Base-by-base conservation (phyloP, 2,329 filamentous ascomycete genomes). In the Didymella pinodella region DNA sequence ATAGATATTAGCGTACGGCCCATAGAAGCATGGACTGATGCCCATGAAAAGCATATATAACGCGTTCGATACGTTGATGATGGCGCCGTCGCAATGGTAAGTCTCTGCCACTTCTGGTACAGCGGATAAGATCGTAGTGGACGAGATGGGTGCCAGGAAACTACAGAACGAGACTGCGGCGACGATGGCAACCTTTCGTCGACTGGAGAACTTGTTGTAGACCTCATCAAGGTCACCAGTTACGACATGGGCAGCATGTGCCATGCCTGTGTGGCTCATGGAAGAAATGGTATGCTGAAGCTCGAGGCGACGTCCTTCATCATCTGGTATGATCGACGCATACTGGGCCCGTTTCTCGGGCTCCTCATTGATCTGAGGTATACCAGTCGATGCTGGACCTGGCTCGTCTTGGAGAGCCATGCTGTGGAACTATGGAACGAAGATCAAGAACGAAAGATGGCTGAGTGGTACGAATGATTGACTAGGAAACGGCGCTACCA, bases 11-110 rank as follows among this genome's bases (percentile, higher is more conserved):
- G 77, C 90, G 59, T 91, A 78, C 0, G 90, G 90, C 0, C 90
- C 89, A 84, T 89, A 93, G 53, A 93, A 84, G 10, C 88, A 83
- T 1, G 90, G 75, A 40, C 71, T 73, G 0, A 76, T 55, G 0
- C 88, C 90, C 90, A 93, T 93, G 66, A 89, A 87, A 4, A 88
- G 75, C 80, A 92, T 84, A 66, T 91, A 92, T n/a, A 89, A 76
- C 0, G 90, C 90, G 77, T 93, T 94, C 70, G 85, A 88, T 44
- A 90, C 76, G 70, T 91, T 91, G 72, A 93, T 87, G 56, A 92
- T 84, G 10, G 84, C 85, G 5, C 88, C 88, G 0, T 85, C 89
- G 0, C 88, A 91, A 38, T 80, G 64, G 71, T 85, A 92, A 7
- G 85, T 87, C 4, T 72, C 74, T 1, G 90, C 89, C 5, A 94